These are phyloP conservation scores for Verbena officinalis DNA, from an alignment of 257 asterid species.

Conservation along the genomic window DNA sequence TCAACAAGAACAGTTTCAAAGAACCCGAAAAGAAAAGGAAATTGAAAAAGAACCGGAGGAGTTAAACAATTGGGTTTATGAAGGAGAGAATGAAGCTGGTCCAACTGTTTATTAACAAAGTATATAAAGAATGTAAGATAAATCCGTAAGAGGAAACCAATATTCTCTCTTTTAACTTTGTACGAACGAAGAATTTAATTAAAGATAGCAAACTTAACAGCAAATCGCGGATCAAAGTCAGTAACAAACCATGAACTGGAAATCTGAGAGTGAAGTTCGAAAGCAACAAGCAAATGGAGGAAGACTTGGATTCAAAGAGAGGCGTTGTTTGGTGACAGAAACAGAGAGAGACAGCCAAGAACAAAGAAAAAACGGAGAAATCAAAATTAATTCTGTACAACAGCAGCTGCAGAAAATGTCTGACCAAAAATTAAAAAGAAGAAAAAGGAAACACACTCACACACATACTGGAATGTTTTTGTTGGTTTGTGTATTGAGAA, in stretches of 20 bases:
- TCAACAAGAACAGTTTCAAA: constrained; percentile 28
- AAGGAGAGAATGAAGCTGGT: constrained; percentile 26
- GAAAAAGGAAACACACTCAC: not conserved
- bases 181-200: constrained; percentile 8
- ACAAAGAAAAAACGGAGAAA: not conserved
- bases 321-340: constrained; percentile 65
- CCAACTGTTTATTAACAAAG: constrained; percentile 26
- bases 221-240: constrained; percentile 54
- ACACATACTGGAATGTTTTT: constrained; percentile 10
- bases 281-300: constrained; percentile 26
- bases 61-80: constrained; percentile 25
- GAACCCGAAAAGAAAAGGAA: not conserved
- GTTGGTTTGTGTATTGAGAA: constrained; percentile 13
- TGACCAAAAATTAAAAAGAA: constrained; percentile 4
- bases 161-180: constrained; percentile 27
- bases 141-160: constrained; percentile 31
- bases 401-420: constrained; percentile 32
- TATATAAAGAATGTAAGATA: constrained; percentile 23
- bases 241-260: constrained; percentile 50
- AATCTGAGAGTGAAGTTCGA: constrained; percentile 37
- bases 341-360: constrained; percentile 31
- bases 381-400: not conserved
- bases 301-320: constrained; percentile 76
- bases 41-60: not conserved
- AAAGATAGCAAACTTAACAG: constrained; percentile 40